These are phyloP conservation scores for Leccinum griseonigrum DNA, from an alignment of 1,284 basidiomycete species.

Conservation along the genomic window DNA sequence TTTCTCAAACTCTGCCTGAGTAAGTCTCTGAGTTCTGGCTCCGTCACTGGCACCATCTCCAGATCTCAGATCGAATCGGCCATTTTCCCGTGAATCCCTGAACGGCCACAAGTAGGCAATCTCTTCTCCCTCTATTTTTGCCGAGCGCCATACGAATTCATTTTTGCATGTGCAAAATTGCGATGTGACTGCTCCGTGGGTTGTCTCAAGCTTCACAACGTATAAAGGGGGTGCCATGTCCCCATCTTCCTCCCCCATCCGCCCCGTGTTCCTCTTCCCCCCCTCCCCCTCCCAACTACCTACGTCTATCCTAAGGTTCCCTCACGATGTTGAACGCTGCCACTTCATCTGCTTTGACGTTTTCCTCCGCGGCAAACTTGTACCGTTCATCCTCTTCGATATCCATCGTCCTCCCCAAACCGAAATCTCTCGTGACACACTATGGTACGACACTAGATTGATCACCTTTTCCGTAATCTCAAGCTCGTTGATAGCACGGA, in stretches of 20 bases:
- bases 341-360: constrained; percentile 31
- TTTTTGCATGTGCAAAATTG: constrained; percentile 27
- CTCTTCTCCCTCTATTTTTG: constrained; percentile 33
- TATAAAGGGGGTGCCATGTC: constrained; percentile 43
- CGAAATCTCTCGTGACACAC: constrained; percentile 27
- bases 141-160: constrained; percentile 28
- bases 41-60: constrained; percentile 28
- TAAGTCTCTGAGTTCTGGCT: constrained; percentile 15
- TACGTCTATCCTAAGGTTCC: background rate
- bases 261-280: constrained; percentile 18
- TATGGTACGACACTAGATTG: constrained; percentile 21
- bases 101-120: constrained; percentile 32
- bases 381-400: constrained; percentile 33
- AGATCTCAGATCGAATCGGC: constrained; percentile 31
- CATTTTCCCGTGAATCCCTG: constrained; percentile 36
- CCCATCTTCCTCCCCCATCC: constrained; percentile 29
- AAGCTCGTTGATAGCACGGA: constrained; percentile 46
- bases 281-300: constrained; percentile 1
- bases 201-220: constrained; percentile 17
- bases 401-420: constrained; percentile 31
- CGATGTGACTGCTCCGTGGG: constrained; percentile 24
- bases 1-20: constrained; percentile 25
- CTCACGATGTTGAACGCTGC: constrained; percentile 31
- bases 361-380: constrained; percentile 34
- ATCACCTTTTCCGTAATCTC: background rate